These are phyloP conservation scores for Andrographis paniculata DNA, from an alignment of 305 asterid genomes.

Conservation along the genomic window DNA sequence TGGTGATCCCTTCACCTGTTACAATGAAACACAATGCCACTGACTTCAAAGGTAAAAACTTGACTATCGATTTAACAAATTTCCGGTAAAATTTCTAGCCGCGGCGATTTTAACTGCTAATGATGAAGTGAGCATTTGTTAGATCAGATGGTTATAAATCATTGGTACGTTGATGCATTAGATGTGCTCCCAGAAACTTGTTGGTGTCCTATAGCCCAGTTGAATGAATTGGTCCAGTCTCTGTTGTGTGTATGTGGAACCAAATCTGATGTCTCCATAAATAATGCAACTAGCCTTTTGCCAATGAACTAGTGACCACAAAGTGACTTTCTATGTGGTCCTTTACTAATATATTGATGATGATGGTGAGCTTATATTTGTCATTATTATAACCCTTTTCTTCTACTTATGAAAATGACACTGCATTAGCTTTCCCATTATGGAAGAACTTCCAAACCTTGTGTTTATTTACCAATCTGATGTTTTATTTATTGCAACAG, in stretches of 20 bases:
- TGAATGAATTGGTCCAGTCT: slow-evolving; percentile 15
- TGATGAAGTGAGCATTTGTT: too few species aligned
- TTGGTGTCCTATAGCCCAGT: slow-evolving; percentile 1
- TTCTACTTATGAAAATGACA: slow-evolving; percentile 20
- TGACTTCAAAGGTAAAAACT: slow-evolving; percentile 63
- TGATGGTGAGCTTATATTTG: slow-evolving; percentile 15
- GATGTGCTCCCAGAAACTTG: not conserved
- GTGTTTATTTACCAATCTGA: not conserved
- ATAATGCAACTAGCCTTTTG: slow-evolving; percentile 14
- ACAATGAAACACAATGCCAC: slow-evolving; percentile 53
- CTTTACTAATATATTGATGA: too few species aligned
- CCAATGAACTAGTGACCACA: slow-evolving; percentile 28
- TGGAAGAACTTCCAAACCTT: not conserved
- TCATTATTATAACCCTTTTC: slow-evolving; percentile 16
- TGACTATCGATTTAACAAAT: too few species aligned
- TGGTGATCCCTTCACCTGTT: slow-evolving; percentile 71
- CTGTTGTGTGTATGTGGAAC: slow-evolving; percentile 26
- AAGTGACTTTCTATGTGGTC: slow-evolving; percentile 31
- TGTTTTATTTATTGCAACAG: slow-evolving; percentile 27
- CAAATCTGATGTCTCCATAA: slow-evolving; percentile 25
- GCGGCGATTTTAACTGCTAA: too few species aligned
- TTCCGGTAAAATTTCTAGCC: too few species aligned
- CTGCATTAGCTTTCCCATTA: slow-evolving; percentile 15
- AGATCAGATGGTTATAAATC: too few species aligned
- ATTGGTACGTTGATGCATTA: too few species aligned